These are phyloP conservation scores for Claviceps spartinae DNA, from an alignment of 2,329 filamentous ascomycete genomes.

Conservation along the genomic window DNA sequence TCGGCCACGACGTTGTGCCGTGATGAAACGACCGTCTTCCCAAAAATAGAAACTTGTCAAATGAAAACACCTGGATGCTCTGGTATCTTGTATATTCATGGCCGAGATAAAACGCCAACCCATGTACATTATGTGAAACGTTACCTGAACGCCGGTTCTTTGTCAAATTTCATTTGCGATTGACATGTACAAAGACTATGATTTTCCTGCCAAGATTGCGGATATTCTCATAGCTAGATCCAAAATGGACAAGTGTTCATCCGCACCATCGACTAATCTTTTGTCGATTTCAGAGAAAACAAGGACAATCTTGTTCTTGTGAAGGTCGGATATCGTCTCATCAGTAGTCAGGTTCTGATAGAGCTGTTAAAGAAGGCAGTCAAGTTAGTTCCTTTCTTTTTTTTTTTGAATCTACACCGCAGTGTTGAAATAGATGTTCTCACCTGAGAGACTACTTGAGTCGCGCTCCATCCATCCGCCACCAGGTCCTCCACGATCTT, in stretches of 20 bases:
- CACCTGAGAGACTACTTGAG: slow-evolving; percentile 73
- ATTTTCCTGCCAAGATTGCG: slow-evolving; percentile 45
- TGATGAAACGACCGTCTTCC: slow-evolving; percentile 1
- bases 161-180: background rate
- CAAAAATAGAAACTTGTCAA: background rate
- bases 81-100: background rate
- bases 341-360: slow-evolving; percentile 76
- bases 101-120: background rate
- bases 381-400: slow-evolving; percentile 6
- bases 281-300: slow-evolving; percentile 93
- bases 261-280: slow-evolving; percentile 81
- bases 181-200: background rate
- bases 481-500: slow-evolving; percentile 80
- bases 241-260: slow-evolving; percentile 85
- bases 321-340: slow-evolving; percentile 66
- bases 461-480: slow-evolving; percentile 92
- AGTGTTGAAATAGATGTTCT: slow-evolving; percentile 10
- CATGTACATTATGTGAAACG: background rate
- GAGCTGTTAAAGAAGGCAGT: slow-evolving; percentile 32
- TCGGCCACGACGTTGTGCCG: slow-evolving; percentile 23
- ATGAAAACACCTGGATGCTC: background rate
- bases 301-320: slow-evolving; percentile 82
- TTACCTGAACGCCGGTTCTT: background rate
- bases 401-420: background rate
- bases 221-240: slow-evolving; percentile 76